Evolutionary conservation across 106 monocot genomes (phyloP), one percentile per base, ranked within the genome.

Genomic region (Allium sativum): DNA sequence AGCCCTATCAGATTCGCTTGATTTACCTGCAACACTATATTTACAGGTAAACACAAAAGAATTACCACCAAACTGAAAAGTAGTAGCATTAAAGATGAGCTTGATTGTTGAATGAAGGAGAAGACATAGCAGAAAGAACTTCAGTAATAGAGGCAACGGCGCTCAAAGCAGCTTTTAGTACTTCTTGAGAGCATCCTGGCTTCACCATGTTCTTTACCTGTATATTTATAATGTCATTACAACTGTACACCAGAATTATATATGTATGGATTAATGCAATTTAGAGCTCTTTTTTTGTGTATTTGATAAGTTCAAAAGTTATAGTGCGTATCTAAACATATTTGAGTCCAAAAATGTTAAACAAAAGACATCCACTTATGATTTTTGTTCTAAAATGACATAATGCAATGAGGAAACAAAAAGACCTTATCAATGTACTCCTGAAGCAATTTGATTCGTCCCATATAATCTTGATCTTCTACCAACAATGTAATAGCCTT

Each of bases 111-210:
- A 79, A 76, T 41, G 79, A 70, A 19, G 84, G 73, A 18, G 92
- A 63, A 9, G 87, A 64, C 83, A 93, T 83, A n/a, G 86, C 81
- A 8, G 85, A 50, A 3, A 93, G 78, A 31, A 86, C 68, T 18
- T 93, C 89, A 0, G 81, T 89, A 52, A 93, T 83, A 14, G 93
- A 89, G 42, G 93, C 72, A 89, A 93, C 89, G 47, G 83, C 53
- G 59, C 89, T 93, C 42, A 89, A 58, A 18, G 89, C 93, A 21
- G 83, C 89, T 61, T 83, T 89, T 42, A 93, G 69, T 9, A 93
- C 83, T n/a, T 93, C 89, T 68, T 86, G 93, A 8, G 93, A 78
- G 45, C 93, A 89, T 9, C 89, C 93, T 18, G 93, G 93, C 69
- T 89, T 93, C 66, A 93, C 89, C 0, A 93, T 86, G 74, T 57